phyloP scores from a whole-genome alignment of 108 stramenopile genomes.

The Ochromonas danica region DNA sequence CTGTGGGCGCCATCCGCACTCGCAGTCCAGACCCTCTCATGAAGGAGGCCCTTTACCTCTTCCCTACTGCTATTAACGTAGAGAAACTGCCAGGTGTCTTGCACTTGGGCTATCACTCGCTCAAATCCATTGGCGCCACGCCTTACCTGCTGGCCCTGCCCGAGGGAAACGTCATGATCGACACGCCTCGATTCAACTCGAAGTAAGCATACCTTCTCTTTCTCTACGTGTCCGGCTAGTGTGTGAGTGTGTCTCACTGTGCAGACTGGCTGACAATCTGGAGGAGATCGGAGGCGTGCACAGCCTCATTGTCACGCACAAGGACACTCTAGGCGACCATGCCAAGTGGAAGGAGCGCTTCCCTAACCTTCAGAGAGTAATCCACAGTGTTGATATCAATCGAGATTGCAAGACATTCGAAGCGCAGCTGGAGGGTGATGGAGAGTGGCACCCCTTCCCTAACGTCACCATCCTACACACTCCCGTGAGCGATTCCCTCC shows the following conservation, averaged over 20 bases:
- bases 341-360: slow-evolving; percentile 36
- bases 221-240: neutral
- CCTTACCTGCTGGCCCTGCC: slow-evolving; percentile 37
- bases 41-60: slow-evolving; percentile 40
- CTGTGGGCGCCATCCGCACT: slow-evolving; percentile 42
- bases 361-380: slow-evolving; percentile 41
- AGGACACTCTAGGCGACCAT: slow-evolving; percentile 41
- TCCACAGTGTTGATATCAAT: slow-evolving; percentile 31
- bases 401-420: neutral
- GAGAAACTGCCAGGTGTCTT: slow-evolving; percentile 39
- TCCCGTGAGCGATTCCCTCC: too few relatives aligned
- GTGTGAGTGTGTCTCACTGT: neutral
- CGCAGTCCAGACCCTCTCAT: slow-evolving; percentile 40
- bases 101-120: slow-evolving; percentile 47
- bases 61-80: slow-evolving; percentile 44
- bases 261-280: neutral
- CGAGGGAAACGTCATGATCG: slow-evolving; percentile 42
- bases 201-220: slow-evolving; percentile 23
- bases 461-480: too few relatives aligned
- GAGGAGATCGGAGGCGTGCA: slow-evolving; percentile 41
- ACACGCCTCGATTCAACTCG: slow-evolving; percentile 46
- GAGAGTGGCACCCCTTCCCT: neutral
- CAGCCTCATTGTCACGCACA: slow-evolving; percentile 42
- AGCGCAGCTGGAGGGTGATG: neutral
- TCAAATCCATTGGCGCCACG: slow-evolving; percentile 42